Evolutionary conservation across 2,329 filamentous ascomycete species (phyloP), one percentile per base, ranked within the genome.

Genomic region (Phialophora macrospora): DNA sequence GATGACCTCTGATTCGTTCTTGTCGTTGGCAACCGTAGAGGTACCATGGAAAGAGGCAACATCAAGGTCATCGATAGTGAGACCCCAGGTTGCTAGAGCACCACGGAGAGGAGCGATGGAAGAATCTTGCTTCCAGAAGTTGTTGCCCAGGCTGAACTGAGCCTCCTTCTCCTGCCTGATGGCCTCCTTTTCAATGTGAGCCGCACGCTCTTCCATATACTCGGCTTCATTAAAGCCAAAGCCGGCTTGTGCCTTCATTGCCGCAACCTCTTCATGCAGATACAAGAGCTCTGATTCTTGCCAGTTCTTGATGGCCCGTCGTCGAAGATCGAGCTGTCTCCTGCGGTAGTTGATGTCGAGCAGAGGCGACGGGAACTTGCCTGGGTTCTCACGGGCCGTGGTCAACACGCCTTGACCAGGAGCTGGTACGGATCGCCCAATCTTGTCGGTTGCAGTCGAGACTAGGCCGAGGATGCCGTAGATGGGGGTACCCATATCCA

Each of bases 11-110:
- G 95, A 98, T 80, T 99, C 95, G 80, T 99, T 99, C 89, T 98
- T 98, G 84, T 99, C 95, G 79, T 99, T 99, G 73, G 95, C 95
- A 77, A 96, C 93, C 71, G 95, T 99, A 0, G 95, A 98, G 48
- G 95, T 99, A 75, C 95, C 95, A 83, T 99, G 95, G 91, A 98
- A 98, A 14, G 95, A 98, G 17, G 95, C 94, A 69, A 99, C 93
- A 73, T 85, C 90, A 41, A 99, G 88, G 74, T 99, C 95, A 75
- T 99, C 95, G 71, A 99, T 92, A 12, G 95, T 98, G 63, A 99
- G 89, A 77, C 94, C 95, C 95, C 95, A 99, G 11, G 94, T 98
- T 57, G 95, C 96, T 70, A 99, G 87, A 65, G 95, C 93, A 80
- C 95, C 95, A 77, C 95, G 93, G 51, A 99, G 88, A 75, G 96